phyloP scores from a whole-genome alignment of 306 rosid species.

The Castanopsis chinensis region DNA sequence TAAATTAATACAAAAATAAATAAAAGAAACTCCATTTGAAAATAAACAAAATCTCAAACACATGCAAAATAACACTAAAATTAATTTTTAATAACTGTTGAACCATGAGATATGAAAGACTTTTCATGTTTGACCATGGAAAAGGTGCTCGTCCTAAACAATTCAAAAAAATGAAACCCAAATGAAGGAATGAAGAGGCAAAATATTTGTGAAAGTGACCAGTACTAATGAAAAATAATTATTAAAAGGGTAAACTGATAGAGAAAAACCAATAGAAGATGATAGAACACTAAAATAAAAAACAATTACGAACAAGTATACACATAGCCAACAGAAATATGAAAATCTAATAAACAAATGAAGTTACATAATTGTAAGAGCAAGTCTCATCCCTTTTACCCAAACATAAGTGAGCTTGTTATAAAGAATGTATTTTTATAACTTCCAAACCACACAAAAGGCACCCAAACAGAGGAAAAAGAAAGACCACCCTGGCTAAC shows the following conservation, averaged over 20 bases:
- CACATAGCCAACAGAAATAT: neutral
- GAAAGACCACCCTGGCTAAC: too few species aligned
- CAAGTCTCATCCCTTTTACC: neutral
- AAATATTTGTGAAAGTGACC: neutral
- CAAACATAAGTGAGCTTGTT: neutral
- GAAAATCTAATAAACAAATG: neutral
- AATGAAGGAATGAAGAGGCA: neutral
- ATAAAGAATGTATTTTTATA: neutral
- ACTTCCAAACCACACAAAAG: neutral
- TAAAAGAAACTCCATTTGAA: neutral
- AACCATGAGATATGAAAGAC: neutral
- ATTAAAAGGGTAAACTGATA: neutral
- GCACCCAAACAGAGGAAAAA: neutral
- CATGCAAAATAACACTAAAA: neutral
- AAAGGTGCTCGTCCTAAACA: neutral
- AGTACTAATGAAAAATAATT: neutral
- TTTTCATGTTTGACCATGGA: neutral
- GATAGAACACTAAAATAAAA: neutral
- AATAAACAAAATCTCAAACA: neutral
- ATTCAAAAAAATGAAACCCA: neutral
- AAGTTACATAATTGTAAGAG: neutral
- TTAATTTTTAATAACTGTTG: neutral
- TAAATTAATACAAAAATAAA: neutral
- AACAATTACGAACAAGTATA: too few species aligned
- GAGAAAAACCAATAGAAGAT: neutral